Percentiles rank a stretch among this genome's conserved stretches.
Conservation (phyloP, 1,139 yeast species). For the Geotrichum fermentans region DNA sequence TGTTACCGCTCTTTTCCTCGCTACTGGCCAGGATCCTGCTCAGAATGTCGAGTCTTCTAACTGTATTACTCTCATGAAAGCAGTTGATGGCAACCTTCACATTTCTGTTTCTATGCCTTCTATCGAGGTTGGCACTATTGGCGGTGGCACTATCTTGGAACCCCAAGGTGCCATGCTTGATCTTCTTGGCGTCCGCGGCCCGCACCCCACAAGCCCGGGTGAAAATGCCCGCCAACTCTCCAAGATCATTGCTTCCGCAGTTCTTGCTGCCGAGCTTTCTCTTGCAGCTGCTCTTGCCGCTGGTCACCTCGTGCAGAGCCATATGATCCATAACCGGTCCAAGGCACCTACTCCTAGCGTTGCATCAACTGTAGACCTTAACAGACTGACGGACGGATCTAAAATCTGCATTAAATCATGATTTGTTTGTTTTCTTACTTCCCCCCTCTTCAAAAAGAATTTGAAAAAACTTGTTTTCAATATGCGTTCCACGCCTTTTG, state of each 20-base stretch:
- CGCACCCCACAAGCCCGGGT: conserved; percentile 91
- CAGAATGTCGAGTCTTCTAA: conserved; percentile 96
- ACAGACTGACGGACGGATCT: conserved; percentile 63
- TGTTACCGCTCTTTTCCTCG: conserved; percentile 88
- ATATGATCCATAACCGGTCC: conserved; percentile 90
- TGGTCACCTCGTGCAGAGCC: conserved; percentile 96
- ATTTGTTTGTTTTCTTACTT: conserved; percentile 10
- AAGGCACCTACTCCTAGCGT: conserved; percentile 46
- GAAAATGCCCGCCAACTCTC: conserved; percentile 93
- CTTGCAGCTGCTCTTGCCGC: conserved; percentile 94
- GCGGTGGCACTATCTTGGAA: conserved; percentile 96
- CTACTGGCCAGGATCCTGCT: conserved; percentile 98
- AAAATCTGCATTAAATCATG: conserved; percentile 57
- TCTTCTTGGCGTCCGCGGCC: conserved; percentile 89
- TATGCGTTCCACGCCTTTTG: too few species aligned
- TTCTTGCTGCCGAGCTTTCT: conserved; percentile 93
- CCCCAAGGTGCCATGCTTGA: conserved; percentile 98
- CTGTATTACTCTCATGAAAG: conserved; percentile 93
- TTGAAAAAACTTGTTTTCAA: not conserved
- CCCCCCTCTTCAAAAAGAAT: not conserved
- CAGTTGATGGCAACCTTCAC: conserved; percentile 72
- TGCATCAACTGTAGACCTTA: conserved; percentile 41
- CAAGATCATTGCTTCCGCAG: conserved; percentile 89
- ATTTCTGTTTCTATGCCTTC: conserved; percentile 98
- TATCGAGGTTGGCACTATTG: conserved; percentile 97